Conservation (phyloP, 495 filamentous ascomycete species). For the Neurospora tetrasperma region DNA sequence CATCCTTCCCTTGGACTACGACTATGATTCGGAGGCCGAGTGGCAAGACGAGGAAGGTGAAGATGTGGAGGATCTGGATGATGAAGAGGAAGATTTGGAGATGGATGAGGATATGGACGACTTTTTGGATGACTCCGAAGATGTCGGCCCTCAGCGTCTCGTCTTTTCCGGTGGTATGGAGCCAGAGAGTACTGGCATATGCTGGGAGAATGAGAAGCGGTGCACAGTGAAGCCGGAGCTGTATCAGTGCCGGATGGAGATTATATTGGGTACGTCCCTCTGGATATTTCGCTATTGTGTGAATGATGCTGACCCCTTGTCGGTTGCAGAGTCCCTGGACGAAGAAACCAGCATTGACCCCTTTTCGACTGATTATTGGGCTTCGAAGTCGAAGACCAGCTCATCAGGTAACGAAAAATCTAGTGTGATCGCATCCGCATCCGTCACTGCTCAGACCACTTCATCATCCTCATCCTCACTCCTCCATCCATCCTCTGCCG, state of each 20-base stretch:
- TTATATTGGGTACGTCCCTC: constrained; percentile 51
- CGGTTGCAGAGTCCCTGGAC: constrained; percentile 20
- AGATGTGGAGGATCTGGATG: constrained; percentile 50
- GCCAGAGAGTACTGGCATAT: constrained; percentile 66
- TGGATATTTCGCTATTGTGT: background rate
- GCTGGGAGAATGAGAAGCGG: constrained; percentile 57
- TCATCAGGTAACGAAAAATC: constrained; percentile 11
- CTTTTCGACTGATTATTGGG: constrained; percentile 76
- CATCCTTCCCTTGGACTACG: constrained; percentile 70
- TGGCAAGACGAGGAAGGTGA: constrained; percentile 61
- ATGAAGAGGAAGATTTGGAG: constrained; percentile 60
- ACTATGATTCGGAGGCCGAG: constrained; percentile 94
- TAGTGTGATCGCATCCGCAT: background rate
- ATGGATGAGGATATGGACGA: constrained; percentile 59
- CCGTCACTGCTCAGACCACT: background rate
- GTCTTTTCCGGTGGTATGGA: constrained; percentile 54
- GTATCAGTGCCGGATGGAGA: constrained; percentile 55
- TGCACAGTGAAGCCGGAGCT: constrained; percentile 32
- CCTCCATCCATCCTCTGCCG: background rate
- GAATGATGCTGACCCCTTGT: constrained; percentile 7
- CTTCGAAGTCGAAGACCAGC: constrained; percentile 21
- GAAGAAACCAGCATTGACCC: constrained; percentile 62
- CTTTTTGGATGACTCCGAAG: constrained; percentile 67
- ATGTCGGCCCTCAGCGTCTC: constrained; percentile 32
- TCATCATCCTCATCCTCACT: background rate